Conservation (phyloP, 2,329 filamentous ascomycete genomes). For the Grosmannia penicillata region DNA sequence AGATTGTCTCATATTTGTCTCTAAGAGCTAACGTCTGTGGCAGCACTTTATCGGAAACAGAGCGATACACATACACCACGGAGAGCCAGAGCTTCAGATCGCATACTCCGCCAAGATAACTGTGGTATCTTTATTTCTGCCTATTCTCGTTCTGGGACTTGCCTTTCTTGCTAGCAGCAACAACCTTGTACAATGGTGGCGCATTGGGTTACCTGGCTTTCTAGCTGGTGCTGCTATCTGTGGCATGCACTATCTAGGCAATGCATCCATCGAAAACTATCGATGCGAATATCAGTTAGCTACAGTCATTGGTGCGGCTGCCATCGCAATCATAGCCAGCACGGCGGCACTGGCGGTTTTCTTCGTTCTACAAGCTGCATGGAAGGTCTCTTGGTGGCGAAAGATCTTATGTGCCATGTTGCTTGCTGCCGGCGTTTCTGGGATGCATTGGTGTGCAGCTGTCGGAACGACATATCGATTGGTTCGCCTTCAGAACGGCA, state of each 20-base stretch:
- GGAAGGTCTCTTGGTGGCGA: constrained; percentile 71
- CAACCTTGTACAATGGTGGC: constrained; percentile 40
- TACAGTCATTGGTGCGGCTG: constrained; percentile 51
- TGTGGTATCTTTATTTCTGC: constrained; percentile 64
- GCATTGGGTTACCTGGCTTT: constrained; percentile 47
- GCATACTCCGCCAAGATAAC: constrained; percentile 61
- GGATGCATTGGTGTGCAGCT: constrained; percentile 77
- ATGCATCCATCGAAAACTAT: constrained; percentile 70
- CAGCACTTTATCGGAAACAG: constrained; percentile 76
- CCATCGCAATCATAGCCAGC: constrained; percentile 61
- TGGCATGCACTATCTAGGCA: constrained; percentile 82
- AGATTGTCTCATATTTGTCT: neutral
- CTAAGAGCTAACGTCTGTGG: constrained; percentile 15
- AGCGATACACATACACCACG: constrained; percentile 56
- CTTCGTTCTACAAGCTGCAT: constrained; percentile 60
- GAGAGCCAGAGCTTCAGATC: constrained; percentile 49
- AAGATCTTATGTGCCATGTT: constrained; percentile 49
- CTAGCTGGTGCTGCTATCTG: constrained; percentile 63
- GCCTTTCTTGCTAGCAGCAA: constrained; percentile 57
- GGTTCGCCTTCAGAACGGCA: constrained; percentile 25
- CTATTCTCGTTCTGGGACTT: constrained; percentile 56
- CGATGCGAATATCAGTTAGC: constrained; percentile 41
- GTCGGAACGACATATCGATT: constrained; percentile 55
- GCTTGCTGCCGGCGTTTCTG: constrained; percentile 60
- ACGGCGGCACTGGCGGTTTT: constrained; percentile 58